Conservation (phyloP, 2,329 filamentous ascomycete species). For the Coleophoma eucalyptorum region DNA sequence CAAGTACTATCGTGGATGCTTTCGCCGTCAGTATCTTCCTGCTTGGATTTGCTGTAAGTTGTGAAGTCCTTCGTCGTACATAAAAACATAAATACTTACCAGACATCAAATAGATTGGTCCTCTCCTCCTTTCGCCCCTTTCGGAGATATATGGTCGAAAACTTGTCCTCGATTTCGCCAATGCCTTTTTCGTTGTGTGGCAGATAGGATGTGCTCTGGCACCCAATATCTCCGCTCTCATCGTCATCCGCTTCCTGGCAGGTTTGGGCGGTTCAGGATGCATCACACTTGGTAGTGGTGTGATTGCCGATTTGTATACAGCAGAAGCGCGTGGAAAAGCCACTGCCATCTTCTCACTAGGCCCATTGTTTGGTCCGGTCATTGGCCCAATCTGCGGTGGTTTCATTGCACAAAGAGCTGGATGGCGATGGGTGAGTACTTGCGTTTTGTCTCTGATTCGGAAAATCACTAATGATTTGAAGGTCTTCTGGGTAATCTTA, state of each 20-base stretch:
- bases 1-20: conserved; percentile 5
- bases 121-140: conserved; percentile 52
- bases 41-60: conserved; percentile 44
- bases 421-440: conserved; percentile 30
- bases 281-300: conserved; percentile 36
- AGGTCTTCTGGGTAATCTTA: conserved; percentile 37
- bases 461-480: background rate
- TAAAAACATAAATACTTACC: background rate
- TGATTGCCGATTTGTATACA: conserved; percentile 34
- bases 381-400: conserved; percentile 21
- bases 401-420: conserved; percentile 40
- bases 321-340: conserved; percentile 25
- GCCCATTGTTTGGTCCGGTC: conserved; percentile 21
- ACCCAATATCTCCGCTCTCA: conserved; percentile 38
- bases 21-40: conserved; percentile 44
- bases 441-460: background rate
- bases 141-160: conserved; percentile 63
- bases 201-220: conserved; percentile 62
- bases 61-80: background rate
- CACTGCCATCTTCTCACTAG: conserved; percentile 18
- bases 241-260: conserved; percentile 42
- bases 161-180: conserved; percentile 50
- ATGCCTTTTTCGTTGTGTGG: conserved; percentile 56
- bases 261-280: conserved; percentile 41
- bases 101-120: conserved; percentile 37